phyloP scores from a whole-genome alignment of 2,329 filamentous ascomycete genomes.

The Septoria linicola region DNA sequence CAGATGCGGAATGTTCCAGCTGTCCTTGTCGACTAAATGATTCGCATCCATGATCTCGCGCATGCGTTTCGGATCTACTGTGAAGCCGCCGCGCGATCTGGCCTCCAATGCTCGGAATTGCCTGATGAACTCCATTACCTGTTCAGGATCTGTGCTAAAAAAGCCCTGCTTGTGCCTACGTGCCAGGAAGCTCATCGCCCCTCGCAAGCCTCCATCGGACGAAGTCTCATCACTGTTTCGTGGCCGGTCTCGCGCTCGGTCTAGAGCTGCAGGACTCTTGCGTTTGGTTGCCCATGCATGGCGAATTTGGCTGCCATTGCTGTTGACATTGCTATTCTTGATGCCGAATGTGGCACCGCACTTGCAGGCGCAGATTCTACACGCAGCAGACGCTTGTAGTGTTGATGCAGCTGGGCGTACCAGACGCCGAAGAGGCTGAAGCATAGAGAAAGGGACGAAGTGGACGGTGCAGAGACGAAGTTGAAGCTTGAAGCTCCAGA shows the following conservation, averaged over 20 bases:
- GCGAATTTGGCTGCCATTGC: constrained; percentile 1
- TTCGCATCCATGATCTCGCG: constrained; percentile 13
- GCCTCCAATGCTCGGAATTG: constrained; percentile 13
- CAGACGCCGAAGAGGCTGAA: constrained; percentile 24
- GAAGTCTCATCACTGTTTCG: too few relatives aligned
- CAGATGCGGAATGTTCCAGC: constrained; percentile 10
- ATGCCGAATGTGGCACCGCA: constrained; percentile 16
- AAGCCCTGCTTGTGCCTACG: not conserved
- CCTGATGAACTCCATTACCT: constrained; percentile 14
- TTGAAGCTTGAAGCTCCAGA: constrained; percentile 1
- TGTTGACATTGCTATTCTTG: not conserved
- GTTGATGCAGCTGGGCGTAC: constrained; percentile 2
- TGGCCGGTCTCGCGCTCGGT: constrained; percentile 4
- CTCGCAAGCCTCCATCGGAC: not conserved
- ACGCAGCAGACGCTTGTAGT: constrained; percentile 6
- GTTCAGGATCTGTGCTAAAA: constrained; percentile 12
- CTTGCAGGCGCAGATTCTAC: constrained; percentile 23
- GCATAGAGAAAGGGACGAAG: constrained; percentile 16
- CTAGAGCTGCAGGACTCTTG: constrained; percentile 18
- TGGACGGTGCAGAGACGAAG: not conserved
- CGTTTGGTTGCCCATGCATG: constrained; percentile 8
- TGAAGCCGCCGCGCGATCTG: not conserved
- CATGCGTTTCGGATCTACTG: constrained; percentile 7
- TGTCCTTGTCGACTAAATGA: constrained; percentile 8
- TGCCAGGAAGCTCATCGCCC: too few relatives aligned